phyloP scores from a whole-genome alignment of 306 rosid genomes.

The Cucumis cinereus region DNA sequence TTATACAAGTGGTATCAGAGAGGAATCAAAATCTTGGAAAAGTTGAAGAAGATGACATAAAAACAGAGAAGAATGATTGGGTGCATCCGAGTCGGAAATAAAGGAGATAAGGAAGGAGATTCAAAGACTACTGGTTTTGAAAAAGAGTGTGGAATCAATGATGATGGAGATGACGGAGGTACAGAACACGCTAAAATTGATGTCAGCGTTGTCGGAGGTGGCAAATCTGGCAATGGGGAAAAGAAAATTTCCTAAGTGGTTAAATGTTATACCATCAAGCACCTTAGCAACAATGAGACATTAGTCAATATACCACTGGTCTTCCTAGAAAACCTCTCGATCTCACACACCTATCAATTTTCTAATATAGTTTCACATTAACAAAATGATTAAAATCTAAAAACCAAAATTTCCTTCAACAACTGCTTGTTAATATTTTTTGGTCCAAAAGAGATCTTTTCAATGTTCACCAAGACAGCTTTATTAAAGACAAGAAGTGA shows the following conservation, averaged over 20 bases:
- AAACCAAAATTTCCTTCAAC: not conserved
- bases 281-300: not conserved
- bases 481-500: not conserved
- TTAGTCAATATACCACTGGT: not conserved
- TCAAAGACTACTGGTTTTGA: too few relatives aligned
- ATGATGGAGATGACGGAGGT: too few relatives aligned
- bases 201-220: too few relatives aligned
- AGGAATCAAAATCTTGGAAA: too few relatives aligned
- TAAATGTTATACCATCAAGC: not conserved
- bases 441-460: not conserved
- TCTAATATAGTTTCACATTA: not conserved
- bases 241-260: not conserved
- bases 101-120: too few relatives aligned
- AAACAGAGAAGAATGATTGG: too few relatives aligned
- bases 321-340: not conserved
- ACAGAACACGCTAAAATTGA: too few relatives aligned
- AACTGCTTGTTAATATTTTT: not conserved
- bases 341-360: not conserved
- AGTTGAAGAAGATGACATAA: too few relatives aligned
- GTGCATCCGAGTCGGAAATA: too few relatives aligned
- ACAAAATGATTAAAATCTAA: not conserved
- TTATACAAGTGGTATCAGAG: too few relatives aligned
- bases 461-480: not conserved
- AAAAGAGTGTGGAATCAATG: too few relatives aligned
- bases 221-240: too few relatives aligned